Evolutionary conservation across 305 asterid genomes (phyloP).

Genomic region (Solanum aculeatissimum): DNA sequence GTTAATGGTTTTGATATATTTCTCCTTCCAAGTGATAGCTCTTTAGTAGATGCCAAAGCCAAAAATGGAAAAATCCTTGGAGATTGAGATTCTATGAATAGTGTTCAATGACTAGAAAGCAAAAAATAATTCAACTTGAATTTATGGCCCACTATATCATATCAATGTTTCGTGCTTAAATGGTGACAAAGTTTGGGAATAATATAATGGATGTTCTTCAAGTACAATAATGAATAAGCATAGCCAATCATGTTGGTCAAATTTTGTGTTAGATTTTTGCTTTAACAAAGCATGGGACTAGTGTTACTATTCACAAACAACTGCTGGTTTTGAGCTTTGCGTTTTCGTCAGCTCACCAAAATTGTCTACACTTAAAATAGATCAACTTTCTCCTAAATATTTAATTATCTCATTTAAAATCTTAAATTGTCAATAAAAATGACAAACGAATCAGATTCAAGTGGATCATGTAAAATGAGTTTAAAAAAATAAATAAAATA

Average conservation of each 20-base stretch:
- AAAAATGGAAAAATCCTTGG: slow-evolving; percentile 3
- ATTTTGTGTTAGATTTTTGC: background rate
- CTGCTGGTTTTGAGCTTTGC: background rate
- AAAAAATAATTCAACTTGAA: slow-evolving; percentile 13
- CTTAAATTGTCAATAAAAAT: background rate
- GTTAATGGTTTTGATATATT: background rate
- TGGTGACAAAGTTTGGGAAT: background rate
- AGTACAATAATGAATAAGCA: background rate
- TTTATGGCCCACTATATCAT: slow-evolving; percentile 18
- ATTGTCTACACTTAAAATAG: background rate
- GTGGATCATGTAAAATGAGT: too few relatives aligned
- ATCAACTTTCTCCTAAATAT: background rate
- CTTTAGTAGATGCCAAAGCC: slow-evolving; percentile 9
- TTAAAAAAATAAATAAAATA: background rate
- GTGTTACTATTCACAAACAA: background rate
- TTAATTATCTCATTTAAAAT: background rate
- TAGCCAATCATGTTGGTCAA: background rate
- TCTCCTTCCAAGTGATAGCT: background rate
- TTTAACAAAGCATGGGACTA: background rate
- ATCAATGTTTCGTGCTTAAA: background rate
- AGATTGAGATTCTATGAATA: slow-evolving; percentile 15
- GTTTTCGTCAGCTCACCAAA: background rate
- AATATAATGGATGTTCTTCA: background rate
- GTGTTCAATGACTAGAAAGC: slow-evolving; percentile 36
- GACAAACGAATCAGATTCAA: too few relatives aligned